Evolutionary conservation across 2,329 filamentous ascomycete genomes (phyloP), one percentile per base, ranked within the genome.

Genomic region (Aspergillus uvarum): DNA sequence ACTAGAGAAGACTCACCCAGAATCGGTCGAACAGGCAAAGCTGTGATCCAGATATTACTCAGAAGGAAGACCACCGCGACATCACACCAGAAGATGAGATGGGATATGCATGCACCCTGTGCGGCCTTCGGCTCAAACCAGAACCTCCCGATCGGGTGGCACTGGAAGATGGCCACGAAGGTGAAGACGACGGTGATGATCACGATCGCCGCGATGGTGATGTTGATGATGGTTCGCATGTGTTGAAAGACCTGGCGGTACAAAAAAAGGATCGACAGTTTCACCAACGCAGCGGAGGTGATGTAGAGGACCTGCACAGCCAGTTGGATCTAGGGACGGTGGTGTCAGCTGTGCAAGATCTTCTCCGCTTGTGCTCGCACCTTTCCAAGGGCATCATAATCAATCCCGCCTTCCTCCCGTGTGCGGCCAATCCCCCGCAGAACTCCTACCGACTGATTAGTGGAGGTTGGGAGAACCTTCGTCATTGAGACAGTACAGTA

Each of bases 151-250:
- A 54, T 4, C 8, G 52, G 22, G 2, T 44, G 16, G 19, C 52
- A 54, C 24, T 54, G 52, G 32, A 54, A 54, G 16, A 54, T 47
- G 7, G 52, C 32, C 11, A 26, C n/a, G 31, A 54, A 54, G 52
- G 19, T 47, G 31, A 54, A 47, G 4, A 42, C 22, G 35, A 54
- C 44, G 38, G 35, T 24, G 6, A 54, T 24, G 4, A 26, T 10
- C 7, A 26, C 52, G 11, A 54, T 29, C 8, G 47, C n/a, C 11
- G 10, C 52, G 7, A 54, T 35, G 8, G 52, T 54, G 38, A 54
- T 26, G 19, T n/a, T 26, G 14, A 54, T 26, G 35, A 35, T 47
- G 29, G 47, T 31, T 21, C 52, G 32, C 12, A 54, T 35, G 11
- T 21, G 16, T 0, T 19, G 52, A 22, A 54, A 54, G 22, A 54